Evolutionary conservation across 805 yeast genomes (phyloP).

Genomic region (Kregervanrija delftensis): DNA sequence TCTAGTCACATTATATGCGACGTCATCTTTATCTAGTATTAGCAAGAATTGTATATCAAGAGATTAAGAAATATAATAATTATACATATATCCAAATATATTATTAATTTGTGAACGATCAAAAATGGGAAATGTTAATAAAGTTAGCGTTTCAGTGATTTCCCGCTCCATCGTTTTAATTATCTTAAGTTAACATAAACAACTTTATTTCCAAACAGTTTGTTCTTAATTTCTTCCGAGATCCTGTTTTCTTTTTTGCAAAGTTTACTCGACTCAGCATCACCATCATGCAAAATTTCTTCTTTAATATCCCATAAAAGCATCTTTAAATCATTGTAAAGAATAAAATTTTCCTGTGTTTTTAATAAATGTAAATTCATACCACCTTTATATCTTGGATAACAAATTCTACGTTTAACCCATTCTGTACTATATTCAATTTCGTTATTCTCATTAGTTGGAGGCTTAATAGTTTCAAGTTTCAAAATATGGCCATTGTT

Average conservation of each 20-base stretch:
- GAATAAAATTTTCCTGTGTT: conserved; percentile 12
- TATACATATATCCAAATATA: too few species aligned
- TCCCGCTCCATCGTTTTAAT: not conserved
- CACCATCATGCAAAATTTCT: conserved; percentile 8
- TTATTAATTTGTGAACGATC: not conserved
- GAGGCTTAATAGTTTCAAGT: conserved; percentile 26
- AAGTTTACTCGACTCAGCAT: not conserved
- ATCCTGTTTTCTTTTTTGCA: conserved; percentile 13
- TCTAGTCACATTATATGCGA: too few species aligned
- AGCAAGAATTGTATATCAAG: too few species aligned
- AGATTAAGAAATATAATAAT: too few species aligned
- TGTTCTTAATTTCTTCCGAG: conserved; percentile 23
- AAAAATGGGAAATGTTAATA: not conserved
- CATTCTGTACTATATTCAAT: conserved; percentile 24
- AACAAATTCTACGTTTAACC: conserved; percentile 34
- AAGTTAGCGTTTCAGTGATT: not conserved
- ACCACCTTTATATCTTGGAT: conserved; percentile 37
- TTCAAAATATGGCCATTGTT: conserved; percentile 32
- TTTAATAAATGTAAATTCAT: conserved; percentile 33
- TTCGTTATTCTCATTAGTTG: conserved; percentile 8
- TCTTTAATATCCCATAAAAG: conserved; percentile 24
- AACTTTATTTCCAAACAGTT: conserved; percentile 14
- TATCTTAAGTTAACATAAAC: conserved; percentile 11
- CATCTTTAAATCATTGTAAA: conserved; percentile 26
- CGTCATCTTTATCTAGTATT: too few species aligned